Conservation (phyloP, 1,284 basidiomycete genomes). For the Tilletia caries region DNA sequence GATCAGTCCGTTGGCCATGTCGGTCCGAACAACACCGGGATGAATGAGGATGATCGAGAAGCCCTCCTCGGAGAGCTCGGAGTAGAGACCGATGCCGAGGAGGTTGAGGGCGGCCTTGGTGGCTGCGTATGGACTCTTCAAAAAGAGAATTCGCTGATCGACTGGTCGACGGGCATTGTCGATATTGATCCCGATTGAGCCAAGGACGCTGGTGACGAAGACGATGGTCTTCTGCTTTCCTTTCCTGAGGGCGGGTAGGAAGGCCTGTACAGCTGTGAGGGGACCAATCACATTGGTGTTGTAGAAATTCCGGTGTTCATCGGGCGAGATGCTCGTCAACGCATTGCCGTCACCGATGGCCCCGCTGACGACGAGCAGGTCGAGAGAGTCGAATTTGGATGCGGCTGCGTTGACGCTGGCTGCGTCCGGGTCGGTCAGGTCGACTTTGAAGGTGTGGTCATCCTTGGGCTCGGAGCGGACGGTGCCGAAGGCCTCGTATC, state of each 20-base stretch:
- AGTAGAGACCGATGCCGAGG: slow-evolving; percentile 12
- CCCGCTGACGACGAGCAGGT: slow-evolving; percentile 17
- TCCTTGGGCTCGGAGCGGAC: slow-evolving; percentile 12
- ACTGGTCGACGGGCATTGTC: neutral
- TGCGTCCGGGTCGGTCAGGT: slow-evolving; percentile 13
- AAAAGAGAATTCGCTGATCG: neutral
- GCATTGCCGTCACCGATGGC: neutral
- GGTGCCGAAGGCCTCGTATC: slow-evolving; percentile 3
- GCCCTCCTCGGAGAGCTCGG: slow-evolving; percentile 18
- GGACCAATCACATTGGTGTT: slow-evolving; percentile 18
- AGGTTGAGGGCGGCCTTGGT: slow-evolving; percentile 20
- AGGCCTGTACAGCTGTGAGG: slow-evolving; percentile 15
- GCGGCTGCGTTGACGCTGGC: slow-evolving; percentile 14
- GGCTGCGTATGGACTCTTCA: neutral
- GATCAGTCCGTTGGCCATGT: neutral
- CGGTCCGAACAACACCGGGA: slow-evolving; percentile 19
- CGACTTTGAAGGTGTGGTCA: slow-evolving; percentile 9
- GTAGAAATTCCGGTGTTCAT: neutral
- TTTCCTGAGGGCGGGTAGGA: slow-evolving; percentile 16
- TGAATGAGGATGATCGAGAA: slow-evolving; percentile 20
- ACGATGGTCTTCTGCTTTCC: slow-evolving; percentile 18
- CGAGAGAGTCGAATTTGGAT: slow-evolving; percentile 5
- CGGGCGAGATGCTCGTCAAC: slow-evolving; percentile 13
- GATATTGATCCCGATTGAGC: neutral
- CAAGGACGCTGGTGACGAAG: neutral